Base-by-base conservation (phyloP, 345 rosid species). In the Hirschfeldia incana region DNA sequence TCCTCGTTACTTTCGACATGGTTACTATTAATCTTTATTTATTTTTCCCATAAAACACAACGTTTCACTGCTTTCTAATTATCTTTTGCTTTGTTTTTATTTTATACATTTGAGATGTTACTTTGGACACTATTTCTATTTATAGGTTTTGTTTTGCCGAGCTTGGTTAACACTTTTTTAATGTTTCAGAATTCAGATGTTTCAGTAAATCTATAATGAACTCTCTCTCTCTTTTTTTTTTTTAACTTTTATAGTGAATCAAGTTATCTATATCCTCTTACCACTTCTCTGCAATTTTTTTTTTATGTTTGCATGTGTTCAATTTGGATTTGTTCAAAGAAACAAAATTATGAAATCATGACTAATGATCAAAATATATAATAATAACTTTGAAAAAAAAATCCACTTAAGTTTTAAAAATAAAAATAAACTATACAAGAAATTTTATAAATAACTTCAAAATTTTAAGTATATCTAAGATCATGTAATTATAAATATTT, bases 1-100 rank as follows among this genome's bases (percentile, higher is more conserved):
- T 60, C 66, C 21, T 71, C 67, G 29, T 74, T 71, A 36, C 7
- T 65, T 27, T 34, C 28, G 67, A 62, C 46, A 59, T 73, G 30
- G 4, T 42, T 73, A 42, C 12, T 42, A 5, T 44, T 62, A 9
- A 11, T 1, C 27, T 61, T 60, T 2, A 2, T 4, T 30, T 39
- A 8, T 21, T 12, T 39, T 28, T 58, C 0, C 6, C 32, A 59
- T 26, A 15, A 37, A 58, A 26, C 74, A 53, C 71, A 74, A 0
- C 65, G 1, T 6, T 51, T 17, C 36, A 5, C 1, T 32, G 8
- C n/a, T 51, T n/a, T 51, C 57, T 51, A 15, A n/a, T n/a, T 51
- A n/a, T 33, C 11, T 67, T 30, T 66, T 53, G n/a, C 51, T 49
- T 16, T 53, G 13, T 34, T 65, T 21, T 33, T 39, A 4, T 60